These are phyloP conservation scores for Caryopteris hybrid DNA, from an alignment of 305 asterid species.

Conservation along the genomic window DNA sequence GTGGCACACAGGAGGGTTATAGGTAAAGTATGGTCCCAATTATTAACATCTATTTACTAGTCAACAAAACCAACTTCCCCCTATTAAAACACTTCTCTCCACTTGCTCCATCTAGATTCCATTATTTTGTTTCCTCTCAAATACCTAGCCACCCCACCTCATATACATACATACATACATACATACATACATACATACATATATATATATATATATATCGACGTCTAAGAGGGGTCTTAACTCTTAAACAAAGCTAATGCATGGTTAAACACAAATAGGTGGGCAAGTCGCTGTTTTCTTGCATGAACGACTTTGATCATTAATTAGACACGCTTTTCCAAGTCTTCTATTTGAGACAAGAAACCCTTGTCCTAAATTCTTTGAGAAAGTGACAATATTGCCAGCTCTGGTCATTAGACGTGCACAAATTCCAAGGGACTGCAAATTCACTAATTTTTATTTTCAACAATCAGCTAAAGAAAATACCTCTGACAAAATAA, in stretches of 20 bases:
- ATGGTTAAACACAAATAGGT: not conserved
- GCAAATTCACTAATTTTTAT: not conserved
- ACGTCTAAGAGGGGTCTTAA: not conserved
- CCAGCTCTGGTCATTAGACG: slow-evolving; percentile 11
- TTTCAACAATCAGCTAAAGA: not conserved
- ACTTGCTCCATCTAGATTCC: slow-evolving; percentile 11
- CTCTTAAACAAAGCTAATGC: not conserved
- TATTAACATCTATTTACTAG: slow-evolving; percentile 13
- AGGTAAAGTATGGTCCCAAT: slow-evolving; percentile 11
- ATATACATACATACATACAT: too few species aligned
- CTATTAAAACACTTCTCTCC: slow-evolving; percentile 13
- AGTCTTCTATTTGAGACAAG: slow-evolving; percentile 23
- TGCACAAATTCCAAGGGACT: not conserved
- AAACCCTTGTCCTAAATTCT: slow-evolving; percentile 3
- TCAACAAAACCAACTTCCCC: slow-evolving; percentile 58
- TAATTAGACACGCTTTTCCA: too few species aligned
- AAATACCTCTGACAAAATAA: not conserved
- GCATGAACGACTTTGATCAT: slow-evolving; percentile 18
- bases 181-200: too few species aligned
- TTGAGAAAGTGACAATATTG: slow-evolving; percentile 1
- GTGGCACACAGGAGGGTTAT: slow-evolving; percentile 26
- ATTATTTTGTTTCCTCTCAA: not conserved
- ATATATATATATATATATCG: too few species aligned
- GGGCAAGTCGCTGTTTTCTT: slow-evolving; percentile 5
- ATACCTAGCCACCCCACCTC: too few species aligned